These are phyloP conservation scores for Vitis amurensis DNA, from an alignment of 164 flowering plant genomes.

Conservation along the genomic window DNA sequence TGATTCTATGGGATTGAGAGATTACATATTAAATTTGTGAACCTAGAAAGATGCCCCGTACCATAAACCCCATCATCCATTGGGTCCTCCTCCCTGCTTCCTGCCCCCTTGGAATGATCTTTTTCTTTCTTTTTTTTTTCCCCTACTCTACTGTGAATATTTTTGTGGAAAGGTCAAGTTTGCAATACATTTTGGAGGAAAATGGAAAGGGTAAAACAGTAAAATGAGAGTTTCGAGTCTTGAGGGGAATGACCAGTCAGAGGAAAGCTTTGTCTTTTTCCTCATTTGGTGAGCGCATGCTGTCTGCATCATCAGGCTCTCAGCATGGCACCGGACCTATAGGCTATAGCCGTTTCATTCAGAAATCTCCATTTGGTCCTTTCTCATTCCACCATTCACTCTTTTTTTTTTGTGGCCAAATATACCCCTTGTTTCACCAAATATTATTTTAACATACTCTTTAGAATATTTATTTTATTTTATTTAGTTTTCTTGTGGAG, in stretches of 20 bases:
- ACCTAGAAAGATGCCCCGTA: not conserved
- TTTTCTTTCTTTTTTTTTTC: too few relatives aligned
- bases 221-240: too few relatives aligned
- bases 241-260: not conserved
- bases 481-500: too few relatives aligned
- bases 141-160: too few relatives aligned
- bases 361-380: not conserved
- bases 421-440: not conserved
- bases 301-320: not conserved
- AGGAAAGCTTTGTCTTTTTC: not conserved
- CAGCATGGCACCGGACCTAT: not conserved
- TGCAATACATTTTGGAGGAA: too few relatives aligned
- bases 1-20: not conserved
- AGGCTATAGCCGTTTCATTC: not conserved
- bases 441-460: not conserved
- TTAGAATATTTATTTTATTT: too few relatives aligned
- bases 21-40: not conserved
- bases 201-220: too few relatives aligned
- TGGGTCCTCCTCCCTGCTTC: too few relatives aligned
- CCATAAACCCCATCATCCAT: too few relatives aligned
- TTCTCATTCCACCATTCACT: not conserved
- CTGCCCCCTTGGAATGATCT: too few relatives aligned
- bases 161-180: too few relatives aligned
- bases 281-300: not conserved
- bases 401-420: not conserved